phyloP scores from a whole-genome alignment of 2,329 filamentous ascomycete species.

The Colletotrichum trifolii region DNA sequence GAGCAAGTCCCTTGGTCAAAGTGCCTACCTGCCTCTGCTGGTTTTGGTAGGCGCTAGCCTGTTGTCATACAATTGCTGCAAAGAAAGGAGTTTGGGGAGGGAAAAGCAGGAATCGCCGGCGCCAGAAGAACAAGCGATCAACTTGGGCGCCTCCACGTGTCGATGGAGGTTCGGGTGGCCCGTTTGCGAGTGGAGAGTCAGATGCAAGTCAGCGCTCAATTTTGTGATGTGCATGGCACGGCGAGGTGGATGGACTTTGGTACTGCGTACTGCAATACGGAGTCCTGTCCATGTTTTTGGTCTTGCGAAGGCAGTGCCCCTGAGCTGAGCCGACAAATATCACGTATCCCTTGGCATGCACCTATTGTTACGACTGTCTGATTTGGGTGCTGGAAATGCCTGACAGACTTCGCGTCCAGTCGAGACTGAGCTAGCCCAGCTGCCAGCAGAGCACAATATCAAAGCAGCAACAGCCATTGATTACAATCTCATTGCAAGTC shows the following conservation, averaged over 20 bases:
- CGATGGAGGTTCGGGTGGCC: conserved; percentile 20
- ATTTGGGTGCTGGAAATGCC: conserved; percentile 5
- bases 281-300: too few relatives aligned
- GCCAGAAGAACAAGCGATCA: conserved; percentile 27
- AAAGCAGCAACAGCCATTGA: too few relatives aligned
- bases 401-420: too few relatives aligned
- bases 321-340: conserved; percentile 3
- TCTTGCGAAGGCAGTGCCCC: background rate
- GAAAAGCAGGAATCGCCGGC: conserved; percentile 2
- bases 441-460: too few relatives aligned
- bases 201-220: conserved; percentile 22
- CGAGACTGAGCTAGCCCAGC: too few relatives aligned
- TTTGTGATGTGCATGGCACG: conserved; percentile 1
- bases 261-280: too few relatives aligned
- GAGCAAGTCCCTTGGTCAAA: too few relatives aligned
- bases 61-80: conserved; percentile 13
- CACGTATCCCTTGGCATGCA: conserved; percentile 15
- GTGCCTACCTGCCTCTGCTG: too few relatives aligned
- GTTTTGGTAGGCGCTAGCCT: too few relatives aligned
- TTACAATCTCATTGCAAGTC: background rate
- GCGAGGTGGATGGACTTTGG: too few relatives aligned
- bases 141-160: conserved; percentile 35
- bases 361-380: conserved; percentile 17
- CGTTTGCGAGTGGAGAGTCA: conserved; percentile 14
- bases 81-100: background rate